Base-by-base conservation (phyloP, 306 rosid genomes). In the Datisca glomerata region DNA sequence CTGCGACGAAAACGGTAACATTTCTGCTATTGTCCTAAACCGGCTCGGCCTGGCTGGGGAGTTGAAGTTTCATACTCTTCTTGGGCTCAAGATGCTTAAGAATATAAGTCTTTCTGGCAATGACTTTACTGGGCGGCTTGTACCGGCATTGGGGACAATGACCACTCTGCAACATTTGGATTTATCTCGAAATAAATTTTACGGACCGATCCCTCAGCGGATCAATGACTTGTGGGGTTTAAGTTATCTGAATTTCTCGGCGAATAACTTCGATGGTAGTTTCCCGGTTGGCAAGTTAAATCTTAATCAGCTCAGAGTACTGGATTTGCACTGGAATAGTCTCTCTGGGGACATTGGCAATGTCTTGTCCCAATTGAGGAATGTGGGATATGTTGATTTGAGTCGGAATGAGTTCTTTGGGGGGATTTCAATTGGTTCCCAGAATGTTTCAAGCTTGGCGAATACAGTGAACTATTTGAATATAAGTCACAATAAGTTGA, bases 141-240 rank as follows among this genome's bases (percentile, higher is more conserved):
- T 80, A 0, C 97, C 97, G 4, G 64, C 79, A 2, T 47, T 89
- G 11, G 94, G 94, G 9, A 53, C 75, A 2, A 59, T 89, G 32
- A 27, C 72, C 4, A 57, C 86, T 2, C 66, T 89, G 50, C 73
- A 80, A 71, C 75, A 65, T 66, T 70, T 89, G 71, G 97, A 89
- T 89, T 94, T 89, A 31, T 89, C 97, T 0, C 6, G 41, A 8
- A 89, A 89, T 67, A 16, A 42, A 5, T 89, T 89, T 71, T 79
- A 76, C 48, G 97, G 97, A 0, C 97, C 97, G 57, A 77, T 89
- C 54, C 94, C 97, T 0, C 76, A 69, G 7, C 76, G 89, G 78
- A 74, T 89, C 71, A 79, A 69, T 55, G 83, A 71, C 13, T 65
- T 89, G 0, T 89, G 87, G 85, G 80, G 57, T 1, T 57, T 89